Evolutionary conservation across 805 yeast genomes (phyloP).

Genomic region (Wickerhamiella spandovensis): DNA sequence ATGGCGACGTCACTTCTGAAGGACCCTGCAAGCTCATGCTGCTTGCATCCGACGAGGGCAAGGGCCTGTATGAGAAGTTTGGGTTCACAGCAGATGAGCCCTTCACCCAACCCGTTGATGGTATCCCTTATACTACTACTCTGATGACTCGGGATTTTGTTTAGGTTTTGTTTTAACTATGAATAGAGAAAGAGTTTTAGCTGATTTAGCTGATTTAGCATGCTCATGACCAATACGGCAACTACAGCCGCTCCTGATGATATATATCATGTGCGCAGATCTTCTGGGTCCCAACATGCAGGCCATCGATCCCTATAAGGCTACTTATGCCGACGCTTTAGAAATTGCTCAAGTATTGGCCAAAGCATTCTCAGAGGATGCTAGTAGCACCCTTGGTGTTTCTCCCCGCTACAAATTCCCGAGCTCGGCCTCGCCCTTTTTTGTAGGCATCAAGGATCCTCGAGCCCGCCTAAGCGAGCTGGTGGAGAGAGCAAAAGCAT

Average conservation of each 20-base stretch:
- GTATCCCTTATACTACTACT: neutral
- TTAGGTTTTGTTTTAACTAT: too few relatives aligned
- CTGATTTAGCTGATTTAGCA: too few relatives aligned
- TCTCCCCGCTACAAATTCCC: neutral
- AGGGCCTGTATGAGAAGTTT: neutral
- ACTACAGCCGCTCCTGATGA: neutral
- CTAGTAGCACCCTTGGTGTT: neutral
- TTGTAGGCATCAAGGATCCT: neutral
- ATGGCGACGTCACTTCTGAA: neutral
- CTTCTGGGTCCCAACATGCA: neutral
- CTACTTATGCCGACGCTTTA: neutral
- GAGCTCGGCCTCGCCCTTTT: neutral
- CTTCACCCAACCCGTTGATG: neutral
- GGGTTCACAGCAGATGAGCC: neutral
- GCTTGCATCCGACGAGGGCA: neutral
- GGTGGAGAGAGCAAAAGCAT: neutral
- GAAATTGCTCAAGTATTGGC: neutral
- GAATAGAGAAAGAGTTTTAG: too few relatives aligned
- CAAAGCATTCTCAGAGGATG: neutral
- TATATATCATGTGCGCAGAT: neutral
- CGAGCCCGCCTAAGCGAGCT: neutral
- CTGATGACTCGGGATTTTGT: neutral
- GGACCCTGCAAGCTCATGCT: neutral
- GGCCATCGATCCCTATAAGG: neutral
- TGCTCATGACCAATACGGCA: neutral